A percentile compares a stretch with the other conserved stretches of the same genome.
Conservation (phyloP, 2,329 filamentous ascomycete genomes). For the Hymenoscyphus linearis region DNA sequence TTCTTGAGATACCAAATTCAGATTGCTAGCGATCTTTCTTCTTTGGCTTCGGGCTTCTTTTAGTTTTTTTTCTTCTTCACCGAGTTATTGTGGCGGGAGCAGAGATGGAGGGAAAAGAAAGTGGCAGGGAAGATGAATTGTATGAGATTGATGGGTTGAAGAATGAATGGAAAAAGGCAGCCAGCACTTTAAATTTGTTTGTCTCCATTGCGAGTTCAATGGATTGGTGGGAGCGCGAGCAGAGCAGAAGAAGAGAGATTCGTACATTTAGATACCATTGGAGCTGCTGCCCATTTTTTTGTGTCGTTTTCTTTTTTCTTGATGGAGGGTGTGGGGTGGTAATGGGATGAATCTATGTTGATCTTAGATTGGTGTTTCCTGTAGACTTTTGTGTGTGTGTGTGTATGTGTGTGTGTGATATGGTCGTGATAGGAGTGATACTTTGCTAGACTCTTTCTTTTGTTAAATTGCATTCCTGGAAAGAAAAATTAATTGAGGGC, state of each 20-base stretch:
- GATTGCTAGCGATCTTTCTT: conserved; percentile 27
- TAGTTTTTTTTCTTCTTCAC: neutral
- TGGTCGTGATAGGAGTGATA: neutral
- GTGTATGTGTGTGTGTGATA: neutral
- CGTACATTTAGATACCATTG: neutral
- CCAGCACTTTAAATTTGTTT: neutral
- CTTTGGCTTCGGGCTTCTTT: conserved; percentile 7
- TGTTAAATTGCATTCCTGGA: too few relatives aligned
- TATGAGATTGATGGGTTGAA: neutral
- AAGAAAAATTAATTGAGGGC: too few relatives aligned
- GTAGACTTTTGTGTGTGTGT: neutral
- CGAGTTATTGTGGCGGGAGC: neutral
- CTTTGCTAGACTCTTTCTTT: neutral
- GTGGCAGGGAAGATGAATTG: neutral
- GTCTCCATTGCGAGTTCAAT: neutral
- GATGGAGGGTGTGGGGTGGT: neutral
- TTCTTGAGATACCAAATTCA: conserved; percentile 24
- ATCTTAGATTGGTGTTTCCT: neutral
- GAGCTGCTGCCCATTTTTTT: neutral
- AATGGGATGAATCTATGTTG: conserved; percentile 6
- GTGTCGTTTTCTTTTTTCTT: conserved; percentile 1
- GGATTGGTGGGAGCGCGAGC: neutral
- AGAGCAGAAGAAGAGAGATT: neutral
- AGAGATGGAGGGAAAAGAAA: neutral
- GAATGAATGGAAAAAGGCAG: neutral